These are phyloP conservation scores for Fusarium ambrosium DNA, from an alignment of 2,329 filamentous ascomycete genomes.

Conservation along the genomic window DNA sequence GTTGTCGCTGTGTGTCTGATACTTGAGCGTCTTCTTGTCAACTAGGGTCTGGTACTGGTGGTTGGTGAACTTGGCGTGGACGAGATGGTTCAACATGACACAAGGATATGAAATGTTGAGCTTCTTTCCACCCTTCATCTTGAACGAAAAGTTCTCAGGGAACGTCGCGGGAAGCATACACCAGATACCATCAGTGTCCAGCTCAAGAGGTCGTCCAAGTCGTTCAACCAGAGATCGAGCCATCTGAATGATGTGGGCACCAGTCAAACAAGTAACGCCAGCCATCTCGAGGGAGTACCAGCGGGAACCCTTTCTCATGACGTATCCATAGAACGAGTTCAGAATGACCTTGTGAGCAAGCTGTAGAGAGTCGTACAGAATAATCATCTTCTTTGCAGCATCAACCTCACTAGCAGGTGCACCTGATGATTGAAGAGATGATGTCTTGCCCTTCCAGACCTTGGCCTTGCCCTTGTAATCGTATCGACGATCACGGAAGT, in stretches of 20 bases:
- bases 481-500: slow-evolving; percentile 96
- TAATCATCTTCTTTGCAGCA: slow-evolving; percentile 98
- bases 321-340: slow-evolving; percentile 99
- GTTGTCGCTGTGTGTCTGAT: slow-evolving; percentile 98
- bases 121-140: slow-evolving; percentile 95
- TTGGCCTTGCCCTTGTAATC: slow-evolving; percentile 99
- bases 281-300: slow-evolving; percentile 99
- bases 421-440: slow-evolving; percentile 84
- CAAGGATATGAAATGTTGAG: slow-evolving; percentile 97
- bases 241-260: slow-evolving; percentile 96
- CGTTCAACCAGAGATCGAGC: slow-evolving; percentile 93
- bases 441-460: slow-evolving; percentile 97
- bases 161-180: slow-evolving; percentile 98
- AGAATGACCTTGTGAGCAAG: slow-evolving; percentile 98
- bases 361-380: slow-evolving; percentile 95
- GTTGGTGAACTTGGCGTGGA: slow-evolving; percentile 95
- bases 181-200: slow-evolving; percentile 99
- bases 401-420: slow-evolving; percentile 84
- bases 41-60: slow-evolving; percentile 94
- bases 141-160: slow-evolving; percentile 96
- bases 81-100: slow-evolving; percentile 98
- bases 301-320: slow-evolving; percentile 98
- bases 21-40: slow-evolving; percentile 84
- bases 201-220: slow-evolving; percentile 90
- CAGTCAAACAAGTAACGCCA: slow-evolving; percentile 96